These are phyloP conservation scores for Postia placenta DNA, from an alignment of 768 basidiomycete species.

Conservation along the genomic window DNA sequence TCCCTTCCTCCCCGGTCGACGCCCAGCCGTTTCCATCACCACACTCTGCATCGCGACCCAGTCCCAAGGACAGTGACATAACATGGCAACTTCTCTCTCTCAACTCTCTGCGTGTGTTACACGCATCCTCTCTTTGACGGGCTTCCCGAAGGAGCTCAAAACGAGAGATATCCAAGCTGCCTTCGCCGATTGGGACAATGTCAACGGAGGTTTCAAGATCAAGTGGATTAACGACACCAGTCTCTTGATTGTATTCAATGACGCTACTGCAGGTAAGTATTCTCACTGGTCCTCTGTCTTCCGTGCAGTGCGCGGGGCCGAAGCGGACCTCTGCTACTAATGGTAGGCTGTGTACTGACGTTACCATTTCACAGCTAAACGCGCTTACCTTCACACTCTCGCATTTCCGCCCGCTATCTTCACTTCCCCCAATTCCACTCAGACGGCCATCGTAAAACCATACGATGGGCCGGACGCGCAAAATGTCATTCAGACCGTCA, in stretches of 20 bases:
- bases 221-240: constrained; percentile 99
- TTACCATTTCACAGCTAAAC: constrained; percentile 62
- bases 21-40: not conserved
- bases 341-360: not conserved
- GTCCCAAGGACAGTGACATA: not conserved
- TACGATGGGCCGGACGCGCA: constrained; percentile 96
- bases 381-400: constrained; percentile 88
- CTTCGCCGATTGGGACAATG: constrained; percentile 83
- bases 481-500: constrained; percentile 75
- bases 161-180: constrained; percentile 93
- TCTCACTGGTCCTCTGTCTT: not conserved
- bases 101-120: constrained; percentile 93
- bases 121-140: constrained; percentile 86
- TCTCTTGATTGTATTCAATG: constrained; percentile 89
- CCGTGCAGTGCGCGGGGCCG: not conserved
- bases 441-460: constrained; percentile 66
- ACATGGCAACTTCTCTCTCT: constrained; percentile 68
- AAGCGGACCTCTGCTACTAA: not conserved
- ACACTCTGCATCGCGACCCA: not conserved
- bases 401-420: constrained; percentile 75
- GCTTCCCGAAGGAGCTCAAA: constrained; percentile 94
- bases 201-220: constrained; percentile 93
- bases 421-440: constrained; percentile 45
- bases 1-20: not conserved
- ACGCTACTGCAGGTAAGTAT: constrained; percentile 78